A percentile compares a stretch with the other conserved stretches of the same genome.
These are phyloP conservation scores for Penicillium sp. DNA, from an alignment of 2,329 filamentous ascomycete genomes.

Conservation along the genomic window DNA sequence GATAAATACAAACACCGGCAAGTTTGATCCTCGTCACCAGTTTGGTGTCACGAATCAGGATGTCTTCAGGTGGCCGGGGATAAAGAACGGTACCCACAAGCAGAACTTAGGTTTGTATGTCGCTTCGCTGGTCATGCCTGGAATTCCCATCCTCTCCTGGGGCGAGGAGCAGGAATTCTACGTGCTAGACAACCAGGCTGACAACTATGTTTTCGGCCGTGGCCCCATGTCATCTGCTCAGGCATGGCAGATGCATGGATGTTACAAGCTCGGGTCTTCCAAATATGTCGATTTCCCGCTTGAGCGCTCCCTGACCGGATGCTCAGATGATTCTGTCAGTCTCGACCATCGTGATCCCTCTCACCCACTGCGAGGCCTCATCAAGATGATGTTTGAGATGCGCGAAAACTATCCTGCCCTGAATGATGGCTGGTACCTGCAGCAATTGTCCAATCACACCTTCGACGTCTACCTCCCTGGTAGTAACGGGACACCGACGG, in stretches of 20 bases:
- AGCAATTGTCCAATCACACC: constrained; percentile 59
- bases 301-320: constrained; percentile 55
- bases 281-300: constrained; percentile 62
- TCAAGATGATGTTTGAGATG: constrained; percentile 64
- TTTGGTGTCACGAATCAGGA: constrained; percentile 67
- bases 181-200: constrained; percentile 63
- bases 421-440: constrained; percentile 60
- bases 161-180: constrained; percentile 68
- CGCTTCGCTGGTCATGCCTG: constrained; percentile 60
- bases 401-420: constrained; percentile 58
- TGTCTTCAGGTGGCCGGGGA: constrained; percentile 64
- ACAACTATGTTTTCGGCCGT: constrained; percentile 66
- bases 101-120: constrained; percentile 61
- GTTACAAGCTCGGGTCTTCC: constrained; percentile 58
- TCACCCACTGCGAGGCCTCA: constrained; percentile 60
- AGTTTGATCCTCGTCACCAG: constrained; percentile 65
- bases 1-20: constrained; percentile 60
- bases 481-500: constrained; percentile 54
- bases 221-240: constrained; percentile 61
- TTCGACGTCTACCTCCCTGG: constrained; percentile 53
- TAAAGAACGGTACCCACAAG: constrained; percentile 58
- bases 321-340: constrained; percentile 57
- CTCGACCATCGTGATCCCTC: constrained; percentile 65
- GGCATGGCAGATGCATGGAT: constrained; percentile 66
- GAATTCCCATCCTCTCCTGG: constrained; percentile 63